These are phyloP conservation scores for Sporobolomyces roseus DNA, from an alignment of 768 basidiomycete species.

Conservation along the genomic window DNA sequence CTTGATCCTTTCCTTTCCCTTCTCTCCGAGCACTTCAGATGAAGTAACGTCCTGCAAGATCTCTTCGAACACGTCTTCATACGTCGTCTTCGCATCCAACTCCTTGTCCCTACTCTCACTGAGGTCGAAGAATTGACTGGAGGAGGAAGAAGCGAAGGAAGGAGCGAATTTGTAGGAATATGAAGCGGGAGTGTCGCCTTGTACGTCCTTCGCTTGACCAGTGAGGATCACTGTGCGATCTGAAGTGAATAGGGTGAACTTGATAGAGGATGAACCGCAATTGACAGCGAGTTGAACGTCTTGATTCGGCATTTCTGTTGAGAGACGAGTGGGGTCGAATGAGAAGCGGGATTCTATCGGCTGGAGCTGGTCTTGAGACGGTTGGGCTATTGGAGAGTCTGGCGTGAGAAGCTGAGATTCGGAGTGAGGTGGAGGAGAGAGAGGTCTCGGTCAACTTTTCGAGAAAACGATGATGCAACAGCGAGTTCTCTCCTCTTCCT, in stretches of 20 bases:
- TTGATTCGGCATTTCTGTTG: background rate
- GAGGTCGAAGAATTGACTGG: constrained; percentile 1
- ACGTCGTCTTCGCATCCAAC: constrained; percentile 41
- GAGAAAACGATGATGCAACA: too few relatives aligned
- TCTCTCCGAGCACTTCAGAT: constrained; percentile 48
- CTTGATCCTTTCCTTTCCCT: constrained; percentile 50
- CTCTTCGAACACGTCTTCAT: constrained; percentile 49
- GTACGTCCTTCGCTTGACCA: constrained; percentile 30
- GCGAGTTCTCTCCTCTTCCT: too few relatives aligned
- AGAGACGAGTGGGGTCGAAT: background rate
- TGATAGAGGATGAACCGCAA: constrained; percentile 46
- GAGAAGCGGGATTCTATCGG: too few relatives aligned
- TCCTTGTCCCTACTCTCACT: constrained; percentile 35
- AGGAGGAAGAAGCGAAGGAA: background rate
- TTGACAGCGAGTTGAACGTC: constrained; percentile 45
- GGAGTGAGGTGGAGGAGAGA: too few relatives aligned
- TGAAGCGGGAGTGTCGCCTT: constrained; percentile 16
- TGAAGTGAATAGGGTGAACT: constrained; percentile 44
- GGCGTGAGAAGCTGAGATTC: too few relatives aligned
- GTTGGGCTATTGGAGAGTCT: too few relatives aligned
- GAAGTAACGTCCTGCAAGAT: constrained; percentile 49
- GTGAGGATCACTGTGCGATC: constrained; percentile 16
- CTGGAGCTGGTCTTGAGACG: too few relatives aligned
- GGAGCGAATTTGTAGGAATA: constrained; percentile 18
- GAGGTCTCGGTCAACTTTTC: too few relatives aligned